A percentile compares a stretch with the other conserved stretches of the same genome.
These are phyloP conservation scores for Mycogone perniciosa DNA, from an alignment of 2,329 filamentous ascomycete genomes.

Conservation along the genomic window DNA sequence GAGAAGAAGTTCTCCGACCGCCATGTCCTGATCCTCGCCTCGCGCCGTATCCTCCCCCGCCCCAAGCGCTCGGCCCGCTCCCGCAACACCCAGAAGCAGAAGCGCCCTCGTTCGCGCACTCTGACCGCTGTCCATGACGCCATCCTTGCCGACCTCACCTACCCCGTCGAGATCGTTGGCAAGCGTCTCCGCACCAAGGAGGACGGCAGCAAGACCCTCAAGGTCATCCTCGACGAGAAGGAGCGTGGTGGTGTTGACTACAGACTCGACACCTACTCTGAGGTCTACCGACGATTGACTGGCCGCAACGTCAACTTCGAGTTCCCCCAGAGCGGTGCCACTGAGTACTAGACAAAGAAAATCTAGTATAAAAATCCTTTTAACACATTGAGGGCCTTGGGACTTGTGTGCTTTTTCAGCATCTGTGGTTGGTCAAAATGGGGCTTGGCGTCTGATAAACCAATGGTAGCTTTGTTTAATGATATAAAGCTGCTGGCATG, in stretches of 20 bases:
- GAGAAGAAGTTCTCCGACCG: constrained; percentile 99
- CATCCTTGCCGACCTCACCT: constrained; percentile 96
- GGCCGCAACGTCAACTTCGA: constrained; percentile 96
- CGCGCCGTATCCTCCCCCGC: constrained; percentile 96
- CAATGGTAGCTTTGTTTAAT: constrained; percentile 41
- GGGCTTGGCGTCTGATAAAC: constrained; percentile 45
- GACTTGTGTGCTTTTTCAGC: constrained; percentile 27
- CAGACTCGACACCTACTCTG: constrained; percentile 98
- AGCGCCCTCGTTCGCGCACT: constrained; percentile 95
- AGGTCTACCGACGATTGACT: constrained; percentile 98
- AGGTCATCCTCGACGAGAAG: constrained; percentile 99
- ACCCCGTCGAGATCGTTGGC: constrained; percentile 99
- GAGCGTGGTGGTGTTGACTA: constrained; percentile 99
- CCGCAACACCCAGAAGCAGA: constrained; percentile 95
- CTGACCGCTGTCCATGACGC: constrained; percentile 98
- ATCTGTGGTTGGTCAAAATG: constrained; percentile 34
- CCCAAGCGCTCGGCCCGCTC: constrained; percentile 97
- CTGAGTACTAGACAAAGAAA: constrained; percentile 48
- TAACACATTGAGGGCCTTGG: not conserved
- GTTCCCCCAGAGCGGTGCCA: constrained; percentile 79
- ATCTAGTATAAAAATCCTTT: constrained; percentile 1
- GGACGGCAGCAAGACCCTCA: constrained; percentile 96
- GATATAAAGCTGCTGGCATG: constrained; percentile 36
- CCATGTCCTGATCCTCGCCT: constrained; percentile 97
- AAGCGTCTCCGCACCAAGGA: constrained; percentile 98